Conservation (phyloP, 2,329 filamentous ascomycete species). For the Metarhizium guizhouense region DNA sequence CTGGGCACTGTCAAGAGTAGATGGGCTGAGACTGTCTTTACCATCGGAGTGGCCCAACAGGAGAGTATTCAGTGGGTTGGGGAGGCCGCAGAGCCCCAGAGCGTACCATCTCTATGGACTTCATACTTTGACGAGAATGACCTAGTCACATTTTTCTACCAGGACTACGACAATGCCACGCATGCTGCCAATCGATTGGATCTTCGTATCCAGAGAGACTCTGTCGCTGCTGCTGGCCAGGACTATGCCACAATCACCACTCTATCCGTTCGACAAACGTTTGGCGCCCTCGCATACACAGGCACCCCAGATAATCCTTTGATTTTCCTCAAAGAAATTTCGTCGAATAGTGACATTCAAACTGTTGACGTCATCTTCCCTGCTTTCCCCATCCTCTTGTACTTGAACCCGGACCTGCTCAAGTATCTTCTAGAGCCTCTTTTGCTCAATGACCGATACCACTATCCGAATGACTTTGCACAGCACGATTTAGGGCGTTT, state of each 20-base stretch:
- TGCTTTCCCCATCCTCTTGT: constrained; percentile 72
- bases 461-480: constrained; percentile 59
- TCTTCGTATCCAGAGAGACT: constrained; percentile 56
- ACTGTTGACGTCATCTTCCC: constrained; percentile 91
- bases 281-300: constrained; percentile 67
- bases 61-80: constrained; percentile 70
- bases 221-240: constrained; percentile 56
- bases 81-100: constrained; percentile 47
- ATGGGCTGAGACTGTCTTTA: constrained; percentile 51
- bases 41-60: constrained; percentile 68
- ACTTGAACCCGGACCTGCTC: constrained; percentile 59
- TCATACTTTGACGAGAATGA: constrained; percentile 54
- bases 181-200: constrained; percentile 56
- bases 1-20: constrained; percentile 36
- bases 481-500: constrained; percentile 69
- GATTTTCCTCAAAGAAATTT: constrained; percentile 84
- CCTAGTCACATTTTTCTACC: constrained; percentile 65
- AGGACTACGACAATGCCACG: constrained; percentile 57
- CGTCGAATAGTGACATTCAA: constrained; percentile 77
- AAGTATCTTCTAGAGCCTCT: constrained; percentile 53
- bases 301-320: constrained; percentile 61
- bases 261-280: constrained; percentile 70
- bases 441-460: constrained; percentile 56
- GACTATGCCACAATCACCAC: constrained; percentile 70
- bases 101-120: constrained; percentile 69